Base-by-base conservation (phyloP, 179 eudicot species). In the Heliamphora pulchella region DNA sequence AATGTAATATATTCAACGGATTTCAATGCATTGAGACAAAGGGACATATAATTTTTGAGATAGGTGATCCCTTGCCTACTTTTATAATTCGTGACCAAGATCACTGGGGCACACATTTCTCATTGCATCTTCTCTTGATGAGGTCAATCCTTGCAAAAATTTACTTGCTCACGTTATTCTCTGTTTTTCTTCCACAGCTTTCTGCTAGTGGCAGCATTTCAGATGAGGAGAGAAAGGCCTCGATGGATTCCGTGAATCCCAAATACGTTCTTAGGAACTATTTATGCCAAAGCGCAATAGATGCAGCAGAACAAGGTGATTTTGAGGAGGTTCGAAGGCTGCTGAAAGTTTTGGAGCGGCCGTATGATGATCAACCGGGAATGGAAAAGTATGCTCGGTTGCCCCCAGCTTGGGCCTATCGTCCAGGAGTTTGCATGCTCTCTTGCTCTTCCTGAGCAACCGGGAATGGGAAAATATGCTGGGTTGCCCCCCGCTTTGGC, bases 401-500 rank as follows among this genome's bases (percentile, higher is more conserved):
- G 83, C 99, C 99, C 64, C 99, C 99, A 4, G 99, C 99, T 2
- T 96, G 99, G 98, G 99, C 99, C 41, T 96, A 94, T 84, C 91
- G 99, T 68, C 99, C 99, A 0, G 99, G 99, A 4, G 99, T 96
- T 54, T 82, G 99, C 87, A 96, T 94, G 99, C 97, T 96, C 58
- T 96, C 99, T 62, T 96, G 99, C 79, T 96, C 99, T 76, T 96
- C 99, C 1, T 96, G 84, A 93, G 68, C 98, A 94, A 78, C 97
- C 98, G 1, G 99, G 98, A 69, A 94, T 96, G 99, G 97, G 94
- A 82, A 94, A 89, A 72, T 96, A 96, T 68, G 98, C 99, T 9
- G 93, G 99, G 3, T 82, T 96, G 83, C 99, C 99, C 64, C 99
- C 99, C 3, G 99, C 99, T 2, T 96, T 98, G 98, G 99, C 99